Base-by-base conservation (phyloP, 306 rosid genomes). In the Pyrus pyrifolia region DNA sequence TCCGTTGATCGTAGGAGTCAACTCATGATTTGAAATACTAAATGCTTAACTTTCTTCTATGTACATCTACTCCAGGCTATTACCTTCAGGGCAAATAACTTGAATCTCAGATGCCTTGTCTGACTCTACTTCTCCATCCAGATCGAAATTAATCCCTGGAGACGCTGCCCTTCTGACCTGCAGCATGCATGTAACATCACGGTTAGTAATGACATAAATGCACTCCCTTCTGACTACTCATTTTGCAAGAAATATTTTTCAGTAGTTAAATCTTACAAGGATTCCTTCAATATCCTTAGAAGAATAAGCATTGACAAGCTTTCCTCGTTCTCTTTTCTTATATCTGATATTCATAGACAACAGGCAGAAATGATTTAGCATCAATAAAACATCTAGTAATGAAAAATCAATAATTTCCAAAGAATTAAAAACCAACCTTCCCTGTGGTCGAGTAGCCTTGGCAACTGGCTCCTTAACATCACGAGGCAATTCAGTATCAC, bases 231-330 rank as follows among this genome's bases (percentile, higher is more conserved):
- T 35, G 9, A 35, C 40, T 35, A 17, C 38, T 72, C 17, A 15
- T 17, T 18, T 23, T 61, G 42, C 59, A 23, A 67, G 25, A 23
- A 13, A 14, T 4, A 71, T 60, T 45, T 60, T 33, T 44, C 69
- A 8, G 21, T 2, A 55, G 21, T 68, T 25, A 13, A 46, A 73
- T 86, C 97, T 87, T 83, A 95, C 99, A 51, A 95, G 96, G 80
- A 92, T 95, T 81, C 98, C 99, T 89, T 90, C 93, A 13, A 95
- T 93, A 75, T 95, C 99, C 91, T 86, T 92, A 0, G 78, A 60
- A 78, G 99, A 95, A 86, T 96, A 96, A 58, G 82, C 87, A 70
- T 91, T 79, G 51, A 96, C 96, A 21, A 82, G 97, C 93, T 96
- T 92, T 59, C 97, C 99, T 51, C 87, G 89, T 87, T 92, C 99